Conservation (phyloP, 805 yeast genomes). For the Metschnikowia santaceciliae region DNA sequence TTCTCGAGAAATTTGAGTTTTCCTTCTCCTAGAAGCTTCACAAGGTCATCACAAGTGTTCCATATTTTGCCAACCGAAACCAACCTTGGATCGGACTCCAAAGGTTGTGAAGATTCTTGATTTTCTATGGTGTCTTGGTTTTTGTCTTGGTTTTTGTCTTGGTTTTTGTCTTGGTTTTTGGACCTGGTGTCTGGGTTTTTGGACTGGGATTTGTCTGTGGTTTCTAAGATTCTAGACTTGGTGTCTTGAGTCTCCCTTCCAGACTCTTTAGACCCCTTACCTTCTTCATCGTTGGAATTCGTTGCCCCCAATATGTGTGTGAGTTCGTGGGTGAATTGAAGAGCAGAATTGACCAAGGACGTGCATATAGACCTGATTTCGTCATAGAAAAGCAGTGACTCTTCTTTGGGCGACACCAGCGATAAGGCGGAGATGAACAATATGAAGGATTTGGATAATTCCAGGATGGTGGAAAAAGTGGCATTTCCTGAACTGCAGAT, state of each 20-base stretch:
- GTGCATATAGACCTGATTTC: slow-evolving; percentile 26
- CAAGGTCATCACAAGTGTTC: slow-evolving; percentile 57
- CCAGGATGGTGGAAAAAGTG: slow-evolving; percentile 46
- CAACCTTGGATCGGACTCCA: slow-evolving; percentile 33
- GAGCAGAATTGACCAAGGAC: slow-evolving; percentile 18
- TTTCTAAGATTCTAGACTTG: slow-evolving; percentile 19
- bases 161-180: slow-evolving; percentile 20
- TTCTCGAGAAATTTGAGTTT: slow-evolving; percentile 49
- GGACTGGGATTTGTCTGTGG: too few relatives aligned
- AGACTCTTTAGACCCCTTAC: slow-evolving; percentile 1
- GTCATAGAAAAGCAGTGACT: slow-evolving; percentile 38
- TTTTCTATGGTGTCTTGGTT: slow-evolving; percentile 18
- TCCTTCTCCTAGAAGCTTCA: slow-evolving; percentile 43
- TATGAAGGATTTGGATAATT: slow-evolving; percentile 42
- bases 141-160: not conserved
- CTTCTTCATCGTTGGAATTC: not conserved
- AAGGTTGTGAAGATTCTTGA: too few relatives aligned
- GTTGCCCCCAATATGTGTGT: slow-evolving; percentile 11
- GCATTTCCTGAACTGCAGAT: slow-evolving; percentile 37
- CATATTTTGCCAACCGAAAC: slow-evolving; percentile 65
- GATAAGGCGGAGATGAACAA: slow-evolving; percentile 41
- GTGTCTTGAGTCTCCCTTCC: not conserved
- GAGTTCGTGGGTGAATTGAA: slow-evolving; percentile 26
- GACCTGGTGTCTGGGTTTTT: slow-evolving; percentile 5
- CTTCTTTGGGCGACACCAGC: slow-evolving; percentile 24